Evolutionary conservation across 2,329 filamentous ascomycete genomes (phyloP).

Genomic region (Fusarium phyllophilum): DNA sequence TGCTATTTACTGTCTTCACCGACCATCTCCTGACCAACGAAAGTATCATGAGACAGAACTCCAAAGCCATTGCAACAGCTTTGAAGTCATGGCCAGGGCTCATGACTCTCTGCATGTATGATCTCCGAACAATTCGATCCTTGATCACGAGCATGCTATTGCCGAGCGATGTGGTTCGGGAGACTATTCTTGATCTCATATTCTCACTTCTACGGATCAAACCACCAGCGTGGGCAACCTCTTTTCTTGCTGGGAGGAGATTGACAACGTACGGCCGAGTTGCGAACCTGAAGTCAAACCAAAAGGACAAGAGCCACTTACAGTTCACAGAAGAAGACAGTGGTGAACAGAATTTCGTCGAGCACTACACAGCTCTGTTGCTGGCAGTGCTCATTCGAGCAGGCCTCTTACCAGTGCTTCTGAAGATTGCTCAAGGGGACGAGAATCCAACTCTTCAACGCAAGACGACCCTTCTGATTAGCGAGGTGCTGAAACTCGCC

Average conservation of each 20-base stretch:
- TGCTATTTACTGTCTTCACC: slow-evolving; percentile 91
- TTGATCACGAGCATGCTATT: slow-evolving; percentile 73
- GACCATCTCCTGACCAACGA: slow-evolving; percentile 76
- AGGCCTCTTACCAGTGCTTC: slow-evolving; percentile 72
- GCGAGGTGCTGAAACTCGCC: slow-evolving; percentile 89
- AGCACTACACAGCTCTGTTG: slow-evolving; percentile 92
- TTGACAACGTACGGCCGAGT: slow-evolving; percentile 97
- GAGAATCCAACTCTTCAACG: slow-evolving; percentile 78
- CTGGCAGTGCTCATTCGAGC: slow-evolving; percentile 86
- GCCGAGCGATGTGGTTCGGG: slow-evolving; percentile 66
- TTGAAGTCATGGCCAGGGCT: slow-evolving; percentile 95
- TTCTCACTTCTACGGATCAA: slow-evolving; percentile 88
- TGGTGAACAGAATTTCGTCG: slow-evolving; percentile 84
- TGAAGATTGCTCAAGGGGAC: slow-evolving; percentile 74
- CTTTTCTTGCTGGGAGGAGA: slow-evolving; percentile 90
- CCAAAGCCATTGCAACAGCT: slow-evolving; percentile 90
- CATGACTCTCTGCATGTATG: slow-evolving; percentile 86
- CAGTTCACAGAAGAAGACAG: slow-evolving; percentile 72
- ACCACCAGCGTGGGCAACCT: slow-evolving; percentile 89
- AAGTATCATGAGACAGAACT: slow-evolving; percentile 79
- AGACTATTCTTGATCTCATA: slow-evolving; percentile 87
- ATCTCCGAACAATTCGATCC: slow-evolving; percentile 85
- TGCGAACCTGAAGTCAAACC: slow-evolving; percentile 76
- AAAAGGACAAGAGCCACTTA: slow-evolving; percentile 60
- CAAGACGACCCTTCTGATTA: slow-evolving; percentile 89